phyloP scores from a whole-genome alignment of 148 eudicot species.

The Linanthus parryae region DNA sequence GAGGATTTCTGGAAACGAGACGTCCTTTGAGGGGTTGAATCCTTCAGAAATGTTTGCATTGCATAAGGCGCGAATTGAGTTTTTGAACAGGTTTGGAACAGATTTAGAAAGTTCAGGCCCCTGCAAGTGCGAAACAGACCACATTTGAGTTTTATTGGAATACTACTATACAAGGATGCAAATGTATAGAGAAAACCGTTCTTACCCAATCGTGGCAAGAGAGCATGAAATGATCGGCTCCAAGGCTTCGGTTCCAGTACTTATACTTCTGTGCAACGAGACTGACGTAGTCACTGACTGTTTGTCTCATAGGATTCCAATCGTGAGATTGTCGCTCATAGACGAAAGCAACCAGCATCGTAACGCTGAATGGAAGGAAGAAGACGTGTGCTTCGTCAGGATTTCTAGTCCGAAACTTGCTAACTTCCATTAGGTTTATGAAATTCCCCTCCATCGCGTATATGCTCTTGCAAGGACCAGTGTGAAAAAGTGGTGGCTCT shows the following conservation, averaged over 20 bases:
- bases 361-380: conserved; percentile 65
- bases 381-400: conserved; percentile 52
- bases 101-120: conserved; percentile 71
- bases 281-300: conserved; percentile 40
- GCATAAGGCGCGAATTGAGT: conserved; percentile 67
- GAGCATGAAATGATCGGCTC: conserved; percentile 78
- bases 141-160: neutral
- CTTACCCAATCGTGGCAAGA: conserved; percentile 89
- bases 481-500: conserved; percentile 67
- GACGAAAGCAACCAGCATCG: conserved; percentile 35
- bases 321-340: conserved; percentile 38
- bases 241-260: conserved; percentile 70
- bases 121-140: too few species aligned
- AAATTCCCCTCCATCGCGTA: conserved; percentile 72
- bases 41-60: conserved; percentile 83
- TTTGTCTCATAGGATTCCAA: conserved; percentile 41
- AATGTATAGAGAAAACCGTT: neutral
- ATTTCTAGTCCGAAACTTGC: conserved; percentile 47
- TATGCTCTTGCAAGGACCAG: conserved; percentile 58
- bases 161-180: neutral
- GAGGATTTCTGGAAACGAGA: conserved; percentile 68
- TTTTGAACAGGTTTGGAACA: conserved; percentile 43
- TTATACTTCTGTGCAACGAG: conserved; percentile 44
- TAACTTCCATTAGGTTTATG: conserved; percentile 48
- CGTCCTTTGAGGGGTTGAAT: conserved; percentile 63